A percentile compares a stretch with the other conserved stretches of the same genome.
Evolutionary conservation across 768 basidiomycete genomes (phyloP).

Genomic region (Mycena polygramma): DNA sequence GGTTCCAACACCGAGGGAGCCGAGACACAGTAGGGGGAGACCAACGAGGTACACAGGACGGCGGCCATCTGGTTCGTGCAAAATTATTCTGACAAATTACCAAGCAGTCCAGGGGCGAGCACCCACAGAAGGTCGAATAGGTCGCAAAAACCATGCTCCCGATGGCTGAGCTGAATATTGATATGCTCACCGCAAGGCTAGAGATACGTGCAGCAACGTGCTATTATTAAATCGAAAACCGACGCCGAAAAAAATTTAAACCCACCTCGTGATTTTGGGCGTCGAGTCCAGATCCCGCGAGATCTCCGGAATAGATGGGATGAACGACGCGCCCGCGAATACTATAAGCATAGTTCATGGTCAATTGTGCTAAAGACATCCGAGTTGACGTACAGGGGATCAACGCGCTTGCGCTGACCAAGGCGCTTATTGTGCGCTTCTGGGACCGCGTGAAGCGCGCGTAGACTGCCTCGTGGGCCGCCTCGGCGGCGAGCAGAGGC

Average conservation of each 20-base stretch:
- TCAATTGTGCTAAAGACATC: background rate
- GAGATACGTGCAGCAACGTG: too few relatives aligned
- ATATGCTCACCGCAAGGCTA: conserved; percentile 66
- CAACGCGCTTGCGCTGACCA: conserved; percentile 73
- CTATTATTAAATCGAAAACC: too few relatives aligned
- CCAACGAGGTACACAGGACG: conserved; percentile 69
- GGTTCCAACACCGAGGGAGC: conserved; percentile 70
- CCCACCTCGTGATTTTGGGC: conserved; percentile 67
- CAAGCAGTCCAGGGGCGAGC: too few relatives aligned
- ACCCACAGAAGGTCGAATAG: conserved; percentile 64
- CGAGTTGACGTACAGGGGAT: conserved; percentile 63
- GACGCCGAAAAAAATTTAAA: too few relatives aligned
- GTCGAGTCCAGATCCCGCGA: conserved; percentile 73
- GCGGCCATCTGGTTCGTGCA: conserved; percentile 68
- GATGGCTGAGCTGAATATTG: conserved; percentile 58
- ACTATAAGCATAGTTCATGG: conserved; percentile 53
- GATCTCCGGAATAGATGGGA: conserved; percentile 82
- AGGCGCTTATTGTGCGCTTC: conserved; percentile 68
- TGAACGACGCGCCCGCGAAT: conserved; percentile 76
- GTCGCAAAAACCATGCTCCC: conserved; percentile 67
- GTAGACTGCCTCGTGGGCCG: conserved; percentile 58
- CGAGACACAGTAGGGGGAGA: conserved; percentile 70
- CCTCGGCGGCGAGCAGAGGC: conserved; percentile 45
- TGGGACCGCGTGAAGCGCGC: conserved; percentile 64
- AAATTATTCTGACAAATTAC: too few relatives aligned